These are phyloP conservation scores for Spergularia marina DNA, from an alignment of 148 eudicot genomes.

Conservation along the genomic window DNA sequence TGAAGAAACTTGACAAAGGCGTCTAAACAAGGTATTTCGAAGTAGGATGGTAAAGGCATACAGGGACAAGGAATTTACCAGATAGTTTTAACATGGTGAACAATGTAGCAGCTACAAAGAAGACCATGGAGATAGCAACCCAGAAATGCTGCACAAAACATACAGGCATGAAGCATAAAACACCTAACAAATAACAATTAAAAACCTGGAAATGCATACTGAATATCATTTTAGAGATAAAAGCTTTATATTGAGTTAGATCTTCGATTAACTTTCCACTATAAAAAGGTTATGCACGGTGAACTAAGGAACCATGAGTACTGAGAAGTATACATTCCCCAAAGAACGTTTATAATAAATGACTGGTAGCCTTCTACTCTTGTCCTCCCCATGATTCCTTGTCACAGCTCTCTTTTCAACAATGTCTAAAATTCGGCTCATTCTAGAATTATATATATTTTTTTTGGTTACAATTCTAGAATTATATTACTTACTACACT, in stretches of 20 bases:
- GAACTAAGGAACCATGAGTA: constrained; percentile 3
- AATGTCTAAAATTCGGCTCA: too few relatives aligned
- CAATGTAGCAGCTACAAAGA: constrained; percentile 71
- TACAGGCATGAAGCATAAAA: constrained; percentile 12
- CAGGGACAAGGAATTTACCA: constrained; percentile 41
- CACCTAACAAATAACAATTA: background rate
- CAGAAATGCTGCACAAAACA: constrained; percentile 67
- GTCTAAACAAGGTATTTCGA: background rate
- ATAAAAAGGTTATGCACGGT: background rate
- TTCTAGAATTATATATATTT: too few relatives aligned
- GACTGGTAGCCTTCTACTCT: too few relatives aligned
- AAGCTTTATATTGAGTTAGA: background rate
- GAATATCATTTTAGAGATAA: constrained; percentile 2
- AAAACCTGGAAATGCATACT: background rate
- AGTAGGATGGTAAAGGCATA: too few relatives aligned
- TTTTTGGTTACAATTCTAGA: too few relatives aligned
- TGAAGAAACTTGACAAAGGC: background rate
- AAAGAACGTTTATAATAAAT: background rate
- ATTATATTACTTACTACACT: too few relatives aligned
- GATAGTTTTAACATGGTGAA: constrained; percentile 71
- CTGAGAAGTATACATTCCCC: background rate
- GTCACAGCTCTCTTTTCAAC: too few relatives aligned
- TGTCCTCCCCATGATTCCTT: too few relatives aligned
- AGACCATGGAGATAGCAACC: constrained; percentile 89
- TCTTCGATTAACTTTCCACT: background rate